Evolutionary conservation across 495 filamentous ascomycete genomes (phyloP), one percentile per base, ranked within the genome.

Genomic region (Venustampulla echinocandica): DNA sequence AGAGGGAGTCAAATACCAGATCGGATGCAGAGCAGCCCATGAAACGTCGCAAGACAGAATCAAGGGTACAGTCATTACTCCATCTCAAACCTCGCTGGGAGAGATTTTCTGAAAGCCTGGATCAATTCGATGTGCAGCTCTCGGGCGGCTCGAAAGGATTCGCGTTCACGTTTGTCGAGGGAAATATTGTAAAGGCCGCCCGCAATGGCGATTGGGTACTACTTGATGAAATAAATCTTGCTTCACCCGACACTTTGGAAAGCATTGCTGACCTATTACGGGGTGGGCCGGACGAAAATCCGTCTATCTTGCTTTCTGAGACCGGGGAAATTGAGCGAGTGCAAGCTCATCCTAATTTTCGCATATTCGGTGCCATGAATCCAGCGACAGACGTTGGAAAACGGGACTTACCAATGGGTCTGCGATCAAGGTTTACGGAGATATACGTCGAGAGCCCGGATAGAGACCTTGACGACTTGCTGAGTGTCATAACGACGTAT

Each of bases 341-440:
- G 7, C 77, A 81, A 42, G 90, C 89, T 1, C 92, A 99, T 61
- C 83, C 86, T 2, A 77, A 95, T 54, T 99, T 99, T 61, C 81
- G 93, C 24, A 84, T 99, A 19, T 97, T 99, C 63, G 93, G 85
- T 19, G 92, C 92, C 35, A 99, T 99, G 93, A 99, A 99, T 58
- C 93, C 93, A 35, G 90, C 93, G 10, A 97, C 90, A 10, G 93
- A 99, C 70, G 77, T 95, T 46, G 93, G 93, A 24, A 99, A 97
- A 67, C 79, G 87, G 46, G 92, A 97, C 61, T 70, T 99, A 2
- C 90, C 89, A 0, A 76, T 82, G 42, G 87, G 92, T 3, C 69
- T 93, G 23, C 71, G 87, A 20, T 89, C 85, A 34, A 75, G 88
- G 15, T 99, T 99, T 59, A 95, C 90, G 0, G 93, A 99, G 58